Evolutionary conservation across 192 early-diverging fungal species (phyloP), one percentile per base, ranked within the genome.

Genomic region (Coemansia sp.): DNA sequence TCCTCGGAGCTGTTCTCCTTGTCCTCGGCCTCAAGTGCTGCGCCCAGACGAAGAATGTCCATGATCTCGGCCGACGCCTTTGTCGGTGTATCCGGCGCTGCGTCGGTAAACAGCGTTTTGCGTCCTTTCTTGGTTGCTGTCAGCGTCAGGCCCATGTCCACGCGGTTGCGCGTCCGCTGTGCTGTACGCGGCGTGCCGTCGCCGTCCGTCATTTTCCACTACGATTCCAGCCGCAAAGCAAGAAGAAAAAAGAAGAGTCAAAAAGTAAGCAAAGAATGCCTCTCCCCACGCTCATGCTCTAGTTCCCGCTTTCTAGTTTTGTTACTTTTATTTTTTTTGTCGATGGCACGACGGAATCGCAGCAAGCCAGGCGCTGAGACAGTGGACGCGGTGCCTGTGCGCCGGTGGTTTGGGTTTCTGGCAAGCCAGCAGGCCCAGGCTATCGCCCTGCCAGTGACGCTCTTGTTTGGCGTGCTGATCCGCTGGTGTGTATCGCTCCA

Each of bases 401-500:
- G 52, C 7, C 37, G 33, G 38, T 71, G 67, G 67, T 60, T 71
- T 28, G 48, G 27, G 55, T 71, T 71, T 30, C 47, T 71, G 5
- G 52, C 54, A 9, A 31, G 31, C 29, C 56, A 64, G 48, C 19
- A 31, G 5, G 60, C 60, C 3, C 60, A 59, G 36, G 47, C 9
- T 7, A 60, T 64, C 40, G 56, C 67, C 11, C 36, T 77, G 16
- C 56, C 62, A 1, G 44, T 64, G 8, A 59, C 67, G 1, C 59
- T 48, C 17, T 76, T 56, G 42, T 79, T 26, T 70, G 82, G 61
- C 52, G 70, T 83, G 0, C 61, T 85, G 4, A 60, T 90, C 6
- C 81, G 85, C 39, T 88, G 80, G 79, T 59, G 68, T 1, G 75
- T 89, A 1, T 76, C 73, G 11, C 71, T 90, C 26, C 70, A 78